Base-by-base conservation (phyloP, 2,329 filamentous ascomycete genomes). In the Fusarium xylarioides region DNA sequence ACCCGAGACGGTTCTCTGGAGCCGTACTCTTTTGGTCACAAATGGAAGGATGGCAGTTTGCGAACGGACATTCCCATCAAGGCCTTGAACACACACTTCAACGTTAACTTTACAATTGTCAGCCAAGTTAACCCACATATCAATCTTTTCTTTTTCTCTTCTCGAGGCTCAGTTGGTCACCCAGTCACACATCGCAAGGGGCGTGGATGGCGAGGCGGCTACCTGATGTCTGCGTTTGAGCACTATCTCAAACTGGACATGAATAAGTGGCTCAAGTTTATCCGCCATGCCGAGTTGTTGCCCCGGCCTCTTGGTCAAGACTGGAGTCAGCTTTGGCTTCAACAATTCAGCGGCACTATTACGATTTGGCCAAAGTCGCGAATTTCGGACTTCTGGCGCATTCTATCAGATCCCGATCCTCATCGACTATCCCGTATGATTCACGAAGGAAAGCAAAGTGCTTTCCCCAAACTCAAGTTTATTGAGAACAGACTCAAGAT, bases 71-170 rank as follows among this genome's bases (percentile, higher is more conserved):
- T 99, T 34, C 96, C 96, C 0, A 90, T 99, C 78, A 96, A 95
- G 82, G 93, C 95, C 4, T 87, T 99, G 57, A 98, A 99, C 81
- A 87, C 97, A 2, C 94, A 98, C 80, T 99, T 99, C 86, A 98
- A 98, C 81, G 96, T 98, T 81, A 98, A 97, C 81, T 99, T 98
- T 82, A 95, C 93, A 73, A 95, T 99, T 73, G 96, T 91, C 76
- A 88, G 87, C 75, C 89, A 95, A 83, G 95, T 98, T 54, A 99
- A 99, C 81, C 96, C 96, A 4, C 96, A 99, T 81, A 95, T 99
- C 82, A 98, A 97, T 78, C 91, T 98, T 34, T 99, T 99, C 87
- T 98, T 99, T 88, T 99, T 98, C 86, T 96, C 93, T 35, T 97
- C 95, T 2, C 90, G 96, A 37, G 96, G 96, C 18, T 92, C 93